Base-by-base conservation (phyloP, 352 stramenopile genomes). In the Thalassiosira hispida region DNA sequence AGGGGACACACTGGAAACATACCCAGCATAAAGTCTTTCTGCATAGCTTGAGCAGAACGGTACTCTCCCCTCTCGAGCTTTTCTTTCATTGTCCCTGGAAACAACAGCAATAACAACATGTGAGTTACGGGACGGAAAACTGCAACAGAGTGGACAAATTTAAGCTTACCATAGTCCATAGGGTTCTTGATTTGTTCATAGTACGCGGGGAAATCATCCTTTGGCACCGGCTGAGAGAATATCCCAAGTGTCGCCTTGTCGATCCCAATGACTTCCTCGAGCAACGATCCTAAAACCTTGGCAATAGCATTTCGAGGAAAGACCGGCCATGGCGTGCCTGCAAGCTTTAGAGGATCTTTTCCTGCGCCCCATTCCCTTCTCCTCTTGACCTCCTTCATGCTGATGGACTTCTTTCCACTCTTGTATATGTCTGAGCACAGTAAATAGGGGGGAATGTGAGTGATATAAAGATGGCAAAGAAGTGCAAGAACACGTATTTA, bases 1-100 rank as follows among this genome's bases (percentile, higher is more conserved):
- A n/a, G n/a, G n/a, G n/a, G n/a, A n/a, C n/a, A n/a, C 77, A n/a
- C n/a, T n/a, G n/a, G n/a, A n/a, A n/a, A n/a, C n/a, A n/a, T n/a
- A n/a, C n/a, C n/a, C 27, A 93, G 57, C 38, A 87, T 61, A 63
- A 94, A 94, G 62, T 93, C 88, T 74, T 92, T 94, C 61, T 94
- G 88, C 88, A 94, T 92, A 22, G 78, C 71, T 78, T 92, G 88
- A 44, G 83, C 88, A 33, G 90, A 94, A 61, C 90, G 69, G 79
- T 95, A 95, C 44, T 93, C 88, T 35, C 82, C 88, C 69, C 84
- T 90, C 20, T 91, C 85, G 38, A 94, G 74, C 53, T 94, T 95
- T 55, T 85, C 72, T 64, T 89, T 89, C 85, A 94, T 94, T n/a
- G 86, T 94, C 23, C 73, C 59, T 73, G 20, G 14, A 42, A 55